These are phyloP conservation scores for Wickerhamiella shivajii DNA, from an alignment of 805 yeast species.

Conservation along the genomic window DNA sequence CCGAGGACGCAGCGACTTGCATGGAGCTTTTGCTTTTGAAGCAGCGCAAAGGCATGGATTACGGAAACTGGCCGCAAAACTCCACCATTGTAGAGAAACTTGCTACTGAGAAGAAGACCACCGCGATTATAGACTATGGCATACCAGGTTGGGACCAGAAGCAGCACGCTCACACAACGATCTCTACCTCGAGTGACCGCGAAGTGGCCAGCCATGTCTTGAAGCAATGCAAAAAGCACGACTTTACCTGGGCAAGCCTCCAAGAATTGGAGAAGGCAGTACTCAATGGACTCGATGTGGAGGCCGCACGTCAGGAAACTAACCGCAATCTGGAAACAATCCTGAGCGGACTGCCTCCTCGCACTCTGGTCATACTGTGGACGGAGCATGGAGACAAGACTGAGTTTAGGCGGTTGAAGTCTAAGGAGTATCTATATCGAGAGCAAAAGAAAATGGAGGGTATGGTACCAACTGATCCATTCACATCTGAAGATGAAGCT, in stretches of 20 bases:
- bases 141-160: slow-evolving; percentile 24
- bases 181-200: slow-evolving; percentile 43
- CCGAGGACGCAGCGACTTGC: slow-evolving; percentile 74
- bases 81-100: slow-evolving; percentile 7
- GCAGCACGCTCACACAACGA: slow-evolving; percentile 22
- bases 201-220: slow-evolving; percentile 35
- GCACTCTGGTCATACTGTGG: slow-evolving; percentile 45
- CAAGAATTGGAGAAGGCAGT: slow-evolving; percentile 39
- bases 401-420: slow-evolving; percentile 31
- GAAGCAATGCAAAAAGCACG: slow-evolving; percentile 27
- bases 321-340: slow-evolving; percentile 34
- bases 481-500: slow-evolving; percentile 38
- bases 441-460: slow-evolving; percentile 31
- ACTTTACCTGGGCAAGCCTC: slow-evolving; percentile 40
- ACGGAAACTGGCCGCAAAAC: slow-evolving; percentile 33
- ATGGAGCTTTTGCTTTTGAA: slow-evolving; percentile 62
- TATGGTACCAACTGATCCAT: slow-evolving; percentile 27
- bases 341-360: slow-evolving; percentile 38
- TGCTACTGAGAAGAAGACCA: slow-evolving; percentile 11
- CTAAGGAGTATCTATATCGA: slow-evolving; percentile 30
- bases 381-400: slow-evolving; percentile 51
- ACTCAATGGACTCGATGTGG: slow-evolving; percentile 13
- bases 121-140: slow-evolving; percentile 27
- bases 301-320: slow-evolving; percentile 24
- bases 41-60: slow-evolving; percentile 46